Conservation (phyloP, 169 alveolate species). For the Plasmodium ovale region DNA sequence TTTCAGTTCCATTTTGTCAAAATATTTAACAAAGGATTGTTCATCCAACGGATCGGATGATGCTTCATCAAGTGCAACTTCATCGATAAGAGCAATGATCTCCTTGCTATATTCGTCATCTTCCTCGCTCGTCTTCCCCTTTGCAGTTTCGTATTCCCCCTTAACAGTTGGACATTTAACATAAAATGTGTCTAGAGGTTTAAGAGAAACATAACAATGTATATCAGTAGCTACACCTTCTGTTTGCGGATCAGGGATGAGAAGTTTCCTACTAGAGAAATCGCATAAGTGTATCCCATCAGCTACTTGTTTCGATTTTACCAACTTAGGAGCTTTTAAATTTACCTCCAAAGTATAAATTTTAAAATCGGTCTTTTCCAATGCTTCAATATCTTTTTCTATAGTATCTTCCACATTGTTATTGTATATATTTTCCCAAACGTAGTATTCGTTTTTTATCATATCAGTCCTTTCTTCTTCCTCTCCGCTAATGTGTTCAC, state of each 20-base stretch:
- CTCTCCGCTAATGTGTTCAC: neutral
- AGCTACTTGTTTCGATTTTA: neutral
- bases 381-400: constrained; percentile 9
- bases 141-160: constrained; percentile 10
- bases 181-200: constrained; percentile 54
- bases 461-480: neutral
- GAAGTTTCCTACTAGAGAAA: constrained; percentile 19
- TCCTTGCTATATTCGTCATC: constrained; percentile 27
- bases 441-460: neutral
- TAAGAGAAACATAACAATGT: constrained; percentile 12
- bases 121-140: neutral
- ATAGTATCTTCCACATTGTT: constrained; percentile 8
- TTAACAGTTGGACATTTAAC: constrained; percentile 69
- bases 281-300: constrained; percentile 28
- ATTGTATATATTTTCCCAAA: constrained; percentile 2
- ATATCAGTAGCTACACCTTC: neutral
- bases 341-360: constrained; percentile 19
- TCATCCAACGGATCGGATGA: neutral
- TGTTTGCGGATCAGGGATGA: constrained; percentile 14
- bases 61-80: neutral
- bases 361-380: neutral
- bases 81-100: neutral
- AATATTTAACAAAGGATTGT: constrained; percentile 8
- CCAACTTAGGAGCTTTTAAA: constrained; percentile 32
- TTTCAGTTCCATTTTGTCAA: neutral